Conservation (phyloP, 1,284 basidiomycete species). For the Microbotryum saponariae region DNA sequence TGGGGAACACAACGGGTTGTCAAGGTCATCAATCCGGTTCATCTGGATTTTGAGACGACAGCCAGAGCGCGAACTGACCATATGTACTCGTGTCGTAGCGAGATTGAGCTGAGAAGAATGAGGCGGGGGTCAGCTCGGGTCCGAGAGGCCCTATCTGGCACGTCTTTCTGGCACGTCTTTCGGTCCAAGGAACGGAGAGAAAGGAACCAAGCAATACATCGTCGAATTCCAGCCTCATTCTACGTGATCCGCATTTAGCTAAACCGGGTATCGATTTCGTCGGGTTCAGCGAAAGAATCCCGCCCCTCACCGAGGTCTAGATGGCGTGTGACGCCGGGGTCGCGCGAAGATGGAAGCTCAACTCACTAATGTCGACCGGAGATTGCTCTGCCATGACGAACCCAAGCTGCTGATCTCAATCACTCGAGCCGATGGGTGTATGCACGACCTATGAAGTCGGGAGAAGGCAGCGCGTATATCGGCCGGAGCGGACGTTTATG, state of each 20-base stretch:
- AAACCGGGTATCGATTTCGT: too few relatives aligned
- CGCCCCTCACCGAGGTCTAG: neutral
- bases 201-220: too few relatives aligned
- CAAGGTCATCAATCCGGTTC: too few relatives aligned
- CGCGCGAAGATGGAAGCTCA: neutral
- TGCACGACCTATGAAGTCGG: too few relatives aligned
- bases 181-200: too few relatives aligned
- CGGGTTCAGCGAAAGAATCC: neutral
- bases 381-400: neutral
- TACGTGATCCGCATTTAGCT: too few relatives aligned
- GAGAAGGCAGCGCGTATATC: too few relatives aligned
- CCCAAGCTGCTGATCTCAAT: too few relatives aligned
- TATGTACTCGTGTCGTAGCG: constrained; percentile 31
- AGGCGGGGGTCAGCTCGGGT: neutral
- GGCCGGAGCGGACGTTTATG: too few relatives aligned
- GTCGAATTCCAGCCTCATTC: too few relatives aligned
- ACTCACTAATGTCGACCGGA: constrained; percentile 22
- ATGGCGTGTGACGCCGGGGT: neutral
- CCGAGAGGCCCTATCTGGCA: neutral
- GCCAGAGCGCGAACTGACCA: constrained; percentile 8
- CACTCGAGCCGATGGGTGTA: too few relatives aligned
- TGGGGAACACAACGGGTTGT: neutral
- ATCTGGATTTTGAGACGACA: too few relatives aligned
- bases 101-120: constrained; percentile 12
- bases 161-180: neutral